These are phyloP conservation scores for Fusarium sp. DNA, from an alignment of 2,329 filamentous ascomycete genomes.

Conservation along the genomic window DNA sequence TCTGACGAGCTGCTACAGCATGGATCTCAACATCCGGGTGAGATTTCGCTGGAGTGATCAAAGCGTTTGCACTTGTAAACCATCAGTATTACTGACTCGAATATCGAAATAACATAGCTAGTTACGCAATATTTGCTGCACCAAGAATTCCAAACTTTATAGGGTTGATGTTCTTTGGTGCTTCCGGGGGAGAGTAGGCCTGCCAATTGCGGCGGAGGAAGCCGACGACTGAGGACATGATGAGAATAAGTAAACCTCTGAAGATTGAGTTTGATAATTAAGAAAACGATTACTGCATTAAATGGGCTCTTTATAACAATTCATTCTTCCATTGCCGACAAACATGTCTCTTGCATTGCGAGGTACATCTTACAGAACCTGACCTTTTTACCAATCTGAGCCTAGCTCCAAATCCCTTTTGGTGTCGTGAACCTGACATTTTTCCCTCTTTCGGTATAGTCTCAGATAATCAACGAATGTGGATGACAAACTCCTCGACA, in stretches of 20 bases:
- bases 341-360: neutral
- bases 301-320: accelerated
- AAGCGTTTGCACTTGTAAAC: neutral
- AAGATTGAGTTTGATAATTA: accelerated
- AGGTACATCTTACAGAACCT: neutral
- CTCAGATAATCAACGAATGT: no score
- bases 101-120: accelerated
- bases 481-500: neutral
- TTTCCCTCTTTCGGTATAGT: neutral
- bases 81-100: neutral
- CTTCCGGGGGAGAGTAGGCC: neutral
- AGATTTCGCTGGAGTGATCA: neutral
- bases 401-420: neutral
- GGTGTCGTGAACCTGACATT: neutral
- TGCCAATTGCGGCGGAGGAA: neutral
- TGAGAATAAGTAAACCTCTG: accelerated
- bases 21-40: neutral
- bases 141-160: slow-evolving; percentile 2
- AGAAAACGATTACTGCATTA: accelerated
- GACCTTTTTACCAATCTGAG: neutral
- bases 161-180: neutral
- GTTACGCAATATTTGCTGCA: neutral
- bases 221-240: neutral
- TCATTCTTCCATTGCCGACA: accelerated
- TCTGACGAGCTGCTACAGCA: neutral